Evolutionary conservation across 306 rosid species (phyloP).

Genomic region (Urtica urens): DNA sequence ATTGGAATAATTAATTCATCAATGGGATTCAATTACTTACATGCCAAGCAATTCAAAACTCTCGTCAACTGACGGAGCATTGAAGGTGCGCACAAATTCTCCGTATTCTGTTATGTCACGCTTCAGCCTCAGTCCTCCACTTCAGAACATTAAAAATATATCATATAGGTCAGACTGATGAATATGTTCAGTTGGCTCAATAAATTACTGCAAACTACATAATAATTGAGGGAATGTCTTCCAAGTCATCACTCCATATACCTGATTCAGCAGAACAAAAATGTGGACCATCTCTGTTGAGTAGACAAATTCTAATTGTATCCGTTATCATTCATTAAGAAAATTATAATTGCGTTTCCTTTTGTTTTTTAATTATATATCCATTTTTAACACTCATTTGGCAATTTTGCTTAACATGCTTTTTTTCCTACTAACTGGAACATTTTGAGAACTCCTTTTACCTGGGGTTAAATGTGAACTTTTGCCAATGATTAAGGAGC

Average conservation of each 20-base stretch:
- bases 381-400: no score
- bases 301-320: no score
- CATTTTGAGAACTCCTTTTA: slow-evolving; percentile 30
- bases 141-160: slow-evolving; percentile 23
- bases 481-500: slow-evolving; percentile 84
- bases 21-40: slow-evolving; percentile 34
- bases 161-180: slow-evolving; percentile 1
- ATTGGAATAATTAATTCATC: slow-evolving; percentile 8
- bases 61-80: slow-evolving; percentile 81
- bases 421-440: slow-evolving; percentile 12
- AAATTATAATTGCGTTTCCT: no score
- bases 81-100: slow-evolving; percentile 91
- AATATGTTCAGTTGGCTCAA: no score
- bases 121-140: slow-evolving; percentile 94
- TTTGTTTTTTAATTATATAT: no score
- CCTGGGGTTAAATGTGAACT: slow-evolving; percentile 95
- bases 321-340: no score
- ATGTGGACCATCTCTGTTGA: no score
- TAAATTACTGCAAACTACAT: no score
- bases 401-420: not conserved
- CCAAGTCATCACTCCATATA: no score
- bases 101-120: slow-evolving; percentile 99
- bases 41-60: slow-evolving; percentile 93
- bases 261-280: no score
- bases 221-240: no score